Conservation (phyloP, 148 eudicot species). For the Dianthus caryophyllus region DNA sequence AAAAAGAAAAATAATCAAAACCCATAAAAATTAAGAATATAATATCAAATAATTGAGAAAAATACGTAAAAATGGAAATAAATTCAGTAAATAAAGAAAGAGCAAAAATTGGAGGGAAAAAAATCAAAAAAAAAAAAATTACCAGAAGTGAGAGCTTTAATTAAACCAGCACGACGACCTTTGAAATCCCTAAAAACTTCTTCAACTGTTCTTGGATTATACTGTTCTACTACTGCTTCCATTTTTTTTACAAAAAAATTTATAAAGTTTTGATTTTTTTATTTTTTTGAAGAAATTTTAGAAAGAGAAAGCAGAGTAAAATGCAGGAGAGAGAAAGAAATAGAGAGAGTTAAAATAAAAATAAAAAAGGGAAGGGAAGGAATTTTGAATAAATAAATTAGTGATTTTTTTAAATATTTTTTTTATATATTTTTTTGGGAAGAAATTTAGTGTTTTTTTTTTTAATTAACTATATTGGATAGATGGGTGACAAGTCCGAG, state of each 20-base stretch:
- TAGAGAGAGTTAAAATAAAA: no score
- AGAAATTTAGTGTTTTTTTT: no score
- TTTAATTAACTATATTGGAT: no score
- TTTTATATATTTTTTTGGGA: no score
- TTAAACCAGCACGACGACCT: conserved; percentile 47
- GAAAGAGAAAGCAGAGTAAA: neutral
- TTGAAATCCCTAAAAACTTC: conserved; percentile 63
- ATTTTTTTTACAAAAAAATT: conserved; percentile 11
- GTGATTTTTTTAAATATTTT: neutral
- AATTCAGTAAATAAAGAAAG: no score
- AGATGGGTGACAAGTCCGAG: no score
- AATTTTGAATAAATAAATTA: neutral
- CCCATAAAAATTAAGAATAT: no score
- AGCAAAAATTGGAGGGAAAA: no score
- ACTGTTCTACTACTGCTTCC: conserved; percentile 40
- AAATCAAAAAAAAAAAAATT: neutral
- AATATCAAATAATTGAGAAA: no score
- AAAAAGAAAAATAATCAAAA: neutral
- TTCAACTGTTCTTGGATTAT: conserved; percentile 54
- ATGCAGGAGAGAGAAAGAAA: neutral
- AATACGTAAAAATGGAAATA: no score
- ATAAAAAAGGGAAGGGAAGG: neutral
- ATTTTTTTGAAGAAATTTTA: neutral
- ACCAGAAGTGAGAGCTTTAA: conserved; percentile 59
- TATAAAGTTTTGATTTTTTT: neutral